Evolutionary conservation across 495 filamentous ascomycete species (phyloP), one percentile per base, ranked within the genome.

Genomic region (Aspergillus incahuasiensis): DNA sequence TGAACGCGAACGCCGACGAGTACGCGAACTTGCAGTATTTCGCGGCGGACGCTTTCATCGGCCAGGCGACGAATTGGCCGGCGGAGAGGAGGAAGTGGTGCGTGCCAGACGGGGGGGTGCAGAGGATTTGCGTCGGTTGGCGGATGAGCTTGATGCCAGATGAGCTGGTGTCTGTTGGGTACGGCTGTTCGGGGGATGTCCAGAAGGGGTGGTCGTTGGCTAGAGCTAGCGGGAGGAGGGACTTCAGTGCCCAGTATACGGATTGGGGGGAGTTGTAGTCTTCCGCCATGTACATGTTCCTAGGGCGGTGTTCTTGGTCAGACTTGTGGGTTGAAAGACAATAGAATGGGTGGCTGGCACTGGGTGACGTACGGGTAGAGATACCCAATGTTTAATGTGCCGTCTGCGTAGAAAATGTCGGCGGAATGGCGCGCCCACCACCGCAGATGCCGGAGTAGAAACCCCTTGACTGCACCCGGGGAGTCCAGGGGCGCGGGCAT

Each of bases 281-380:
- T 38, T 54, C 52, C 21, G 52, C 40, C 41, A 54, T 54, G 42
- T 54, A 54, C 52, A 54, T 54, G 41, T 54, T 54, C n/a, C 52
- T 54, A 18, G 8, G 4, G 8, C 25, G n/a, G 25, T 28, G 8
- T 28, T 28, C n/a, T n/a, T n/a, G n/a, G n/a, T n/a, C n/a, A n/a
- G n/a, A n/a, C n/a, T n/a, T n/a, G n/a, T n/a, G n/a, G n/a, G n/a
- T n/a, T n/a, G n/a, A n/a, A n/a, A n/a, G n/a, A n/a, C n/a, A n/a
- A n/a, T n/a, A n/a, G n/a, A n/a, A n/a, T n/a, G n/a, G n/a, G n/a
- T n/a, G n/a, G n/a, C n/a, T n/a, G n/a, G n/a, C n/a, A n/a, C n/a
- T n/a, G n/a, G 25, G 25, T 12, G 45, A 46, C 52, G 7, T 39
- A 54, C 52, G 52, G 52, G 20, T 54, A 54, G 5, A 46, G 28